Evolutionary conservation across 2,329 filamentous ascomycete species (phyloP).

Genomic region (Clarireedia hainanense): DNA sequence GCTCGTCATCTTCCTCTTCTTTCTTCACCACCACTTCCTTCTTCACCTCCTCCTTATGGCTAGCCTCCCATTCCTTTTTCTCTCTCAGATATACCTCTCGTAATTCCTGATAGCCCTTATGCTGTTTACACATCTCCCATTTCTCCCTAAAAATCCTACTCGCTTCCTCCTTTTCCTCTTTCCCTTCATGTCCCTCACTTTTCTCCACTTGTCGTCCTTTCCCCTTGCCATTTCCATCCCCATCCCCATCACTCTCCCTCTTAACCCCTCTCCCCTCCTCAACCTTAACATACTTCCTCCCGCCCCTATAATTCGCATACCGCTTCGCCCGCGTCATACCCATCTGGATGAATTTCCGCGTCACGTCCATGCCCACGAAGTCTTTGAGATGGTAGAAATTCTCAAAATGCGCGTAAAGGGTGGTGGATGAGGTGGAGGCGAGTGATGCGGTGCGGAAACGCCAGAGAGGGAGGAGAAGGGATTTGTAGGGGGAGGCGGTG

Average conservation of each 20-base stretch:
- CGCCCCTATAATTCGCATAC: slow-evolving; percentile 49
- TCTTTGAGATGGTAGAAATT: slow-evolving; percentile 43
- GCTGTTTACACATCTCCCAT: slow-evolving; percentile 31
- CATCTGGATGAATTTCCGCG: slow-evolving; percentile 58
- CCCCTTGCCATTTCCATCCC: slow-evolving; percentile 26
- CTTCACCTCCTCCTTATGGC: neutral
- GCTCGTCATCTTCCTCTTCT: neutral
- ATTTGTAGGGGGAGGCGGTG: slow-evolving; percentile 58
- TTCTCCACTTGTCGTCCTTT: slow-evolving; percentile 29
- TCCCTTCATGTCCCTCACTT: slow-evolving; percentile 37
- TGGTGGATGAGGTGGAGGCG: slow-evolving; percentile 41
- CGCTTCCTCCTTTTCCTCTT: slow-evolving; percentile 41
- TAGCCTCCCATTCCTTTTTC: neutral
- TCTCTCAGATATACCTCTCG: neutral
- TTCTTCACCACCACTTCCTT: too few relatives aligned
- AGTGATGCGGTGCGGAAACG: slow-evolving; percentile 46
- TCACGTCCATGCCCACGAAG: slow-evolving; percentile 59
- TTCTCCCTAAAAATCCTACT: slow-evolving; percentile 41
- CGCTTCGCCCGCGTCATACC: slow-evolving; percentile 53
- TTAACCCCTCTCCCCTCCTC: slow-evolving; percentile 21
- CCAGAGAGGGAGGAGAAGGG: slow-evolving; percentile 50
- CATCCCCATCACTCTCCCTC: neutral
- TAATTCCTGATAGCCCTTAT: neutral
- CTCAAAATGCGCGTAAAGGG: slow-evolving; percentile 43
- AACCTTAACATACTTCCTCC: slow-evolving; percentile 41